Conservation (phyloP, 495 filamentous ascomycete species). For the Chaetomium cochliodes region DNA sequence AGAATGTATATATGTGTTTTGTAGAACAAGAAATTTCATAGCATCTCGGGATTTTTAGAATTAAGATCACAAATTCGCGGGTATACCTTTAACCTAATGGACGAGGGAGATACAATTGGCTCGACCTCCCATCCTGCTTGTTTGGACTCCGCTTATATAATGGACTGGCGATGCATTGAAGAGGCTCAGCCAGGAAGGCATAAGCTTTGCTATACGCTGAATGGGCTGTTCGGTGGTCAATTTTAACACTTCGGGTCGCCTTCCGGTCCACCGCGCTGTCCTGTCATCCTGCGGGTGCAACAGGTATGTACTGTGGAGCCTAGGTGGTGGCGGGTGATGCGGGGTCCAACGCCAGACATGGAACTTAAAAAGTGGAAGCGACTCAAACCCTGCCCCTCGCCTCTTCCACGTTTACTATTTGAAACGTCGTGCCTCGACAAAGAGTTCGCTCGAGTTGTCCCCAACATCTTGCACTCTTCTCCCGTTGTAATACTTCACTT, state of each 20-base stretch:
- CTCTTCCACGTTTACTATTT: background rate
- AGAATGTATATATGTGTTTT: no score
- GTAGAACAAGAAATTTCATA: no score
- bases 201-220: background rate
- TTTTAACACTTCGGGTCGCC: background rate
- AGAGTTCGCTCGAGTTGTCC: background rate
- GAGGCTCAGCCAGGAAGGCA: background rate
- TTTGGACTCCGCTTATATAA: background rate
- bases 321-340: background rate
- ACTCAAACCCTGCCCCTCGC: conserved; percentile 21
- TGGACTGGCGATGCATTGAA: background rate
- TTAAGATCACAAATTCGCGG: no score
- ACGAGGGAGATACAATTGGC: no score
- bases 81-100: no score
- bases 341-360: conserved; percentile 11
- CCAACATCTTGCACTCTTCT: conserved; percentile 1
- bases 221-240: background rate
- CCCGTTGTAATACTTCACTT: background rate
- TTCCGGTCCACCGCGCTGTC: no score
- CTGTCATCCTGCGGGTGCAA: no score
- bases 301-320: background rate
- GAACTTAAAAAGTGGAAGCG: background rate
- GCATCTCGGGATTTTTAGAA: no score
- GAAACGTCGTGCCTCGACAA: background rate
- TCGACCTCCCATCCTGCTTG: background rate